Conservation (phyloP, 2,329 filamentous ascomycete species). For the Kalmusia sp. region DNA sequence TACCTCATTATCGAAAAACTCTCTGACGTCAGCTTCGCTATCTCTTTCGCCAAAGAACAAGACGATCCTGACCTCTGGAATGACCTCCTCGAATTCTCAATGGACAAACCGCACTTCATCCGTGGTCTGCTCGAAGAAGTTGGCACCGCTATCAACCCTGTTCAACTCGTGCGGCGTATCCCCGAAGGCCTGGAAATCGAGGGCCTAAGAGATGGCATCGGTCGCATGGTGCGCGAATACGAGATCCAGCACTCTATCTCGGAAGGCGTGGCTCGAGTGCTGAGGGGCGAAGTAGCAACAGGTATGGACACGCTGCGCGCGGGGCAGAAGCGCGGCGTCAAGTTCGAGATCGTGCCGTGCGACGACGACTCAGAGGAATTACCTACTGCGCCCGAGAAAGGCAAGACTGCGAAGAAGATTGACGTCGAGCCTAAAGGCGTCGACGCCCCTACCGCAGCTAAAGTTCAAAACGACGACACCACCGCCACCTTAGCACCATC, state of each 20-base stretch:
- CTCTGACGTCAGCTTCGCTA: constrained; percentile 88
- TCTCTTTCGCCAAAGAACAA: constrained; percentile 92
- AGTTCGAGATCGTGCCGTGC: constrained; percentile 74
- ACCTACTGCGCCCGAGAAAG: too few species aligned
- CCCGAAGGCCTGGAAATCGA: constrained; percentile 93
- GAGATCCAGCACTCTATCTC: constrained; percentile 95
- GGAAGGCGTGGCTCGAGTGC: constrained; percentile 83
- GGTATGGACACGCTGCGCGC: constrained; percentile 82
- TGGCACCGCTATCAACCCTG: constrained; percentile 90
- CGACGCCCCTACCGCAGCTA: constrained; percentile 32
- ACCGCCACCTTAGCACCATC: constrained; percentile 28
- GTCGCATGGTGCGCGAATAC: constrained; percentile 92
- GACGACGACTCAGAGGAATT: too few species aligned
- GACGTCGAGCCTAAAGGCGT: constrained; percentile 39
- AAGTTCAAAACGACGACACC: constrained; percentile 28
- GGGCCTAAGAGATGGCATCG: constrained; percentile 84
- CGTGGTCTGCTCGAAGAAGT: constrained; percentile 90
- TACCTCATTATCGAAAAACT: constrained; percentile 95
- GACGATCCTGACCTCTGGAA: constrained; percentile 94
- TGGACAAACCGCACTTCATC: constrained; percentile 97
- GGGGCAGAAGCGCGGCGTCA: constrained; percentile 84
- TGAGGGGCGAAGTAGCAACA: constrained; percentile 83
- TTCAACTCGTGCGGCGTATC: constrained; percentile 86
- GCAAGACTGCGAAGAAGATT: constrained; percentile 21
- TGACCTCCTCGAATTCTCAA: constrained; percentile 90